Conservation (phyloP, 305 asterid species). For the Fraxinus platypoda region DNA sequence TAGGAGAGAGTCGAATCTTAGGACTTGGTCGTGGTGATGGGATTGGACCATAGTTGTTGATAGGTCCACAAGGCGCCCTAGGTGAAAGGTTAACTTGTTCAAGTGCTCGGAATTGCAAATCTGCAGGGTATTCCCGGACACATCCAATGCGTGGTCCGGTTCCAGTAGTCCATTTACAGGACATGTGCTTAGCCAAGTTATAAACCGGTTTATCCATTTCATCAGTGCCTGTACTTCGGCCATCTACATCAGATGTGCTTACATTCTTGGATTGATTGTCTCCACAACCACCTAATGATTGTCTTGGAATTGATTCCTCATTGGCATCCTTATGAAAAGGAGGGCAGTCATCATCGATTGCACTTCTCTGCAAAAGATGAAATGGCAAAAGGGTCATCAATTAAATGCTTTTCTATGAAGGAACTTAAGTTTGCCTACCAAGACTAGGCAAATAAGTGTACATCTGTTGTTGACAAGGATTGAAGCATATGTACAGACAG, state of each 20-base stretch:
- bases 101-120: slow-evolving; percentile 26
- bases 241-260: background rate
- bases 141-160: slow-evolving; percentile 29
- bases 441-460: no score
- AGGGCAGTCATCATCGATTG: slow-evolving; percentile 32
- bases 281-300: background rate
- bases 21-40: slow-evolving; percentile 39
- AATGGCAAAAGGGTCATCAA: background rate
- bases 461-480: no score
- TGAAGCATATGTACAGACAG: no score
- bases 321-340: background rate
- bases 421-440: background rate
- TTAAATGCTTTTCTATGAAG: background rate
- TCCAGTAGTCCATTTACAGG: slow-evolving; percentile 26
- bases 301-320: slow-evolving; percentile 6
- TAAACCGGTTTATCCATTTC: slow-evolving; percentile 1
- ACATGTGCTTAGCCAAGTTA: slow-evolving; percentile 11
- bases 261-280: background rate
- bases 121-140: slow-evolving; percentile 24
- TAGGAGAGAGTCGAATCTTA: slow-evolving; percentile 30
- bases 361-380: slow-evolving; percentile 29
- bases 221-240: background rate
- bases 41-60: slow-evolving; percentile 24
- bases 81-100: slow-evolving; percentile 32
- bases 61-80: slow-evolving; percentile 11